A percentile compares a stretch with the other conserved stretches of the same genome.
These are phyloP conservation scores for Aspergillus glaucus DNA, from an alignment of 2,329 filamentous ascomycete species.

Conservation along the genomic window DNA sequence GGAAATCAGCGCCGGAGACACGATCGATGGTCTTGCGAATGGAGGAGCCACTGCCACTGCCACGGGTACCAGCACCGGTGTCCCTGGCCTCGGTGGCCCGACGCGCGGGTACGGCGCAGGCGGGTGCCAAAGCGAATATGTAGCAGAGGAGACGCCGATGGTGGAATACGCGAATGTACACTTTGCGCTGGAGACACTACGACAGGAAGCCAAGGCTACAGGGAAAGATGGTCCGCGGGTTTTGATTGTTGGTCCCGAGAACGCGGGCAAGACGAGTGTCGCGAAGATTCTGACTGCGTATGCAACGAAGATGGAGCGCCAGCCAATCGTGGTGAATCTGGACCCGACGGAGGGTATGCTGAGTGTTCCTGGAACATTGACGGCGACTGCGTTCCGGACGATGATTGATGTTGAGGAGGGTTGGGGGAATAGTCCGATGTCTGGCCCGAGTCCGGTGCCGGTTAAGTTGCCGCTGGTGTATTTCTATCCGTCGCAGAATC, in stretches of 20 bases:
- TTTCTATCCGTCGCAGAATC: slow-evolving; percentile 69
- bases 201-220: slow-evolving; percentile 53
- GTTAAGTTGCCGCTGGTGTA: slow-evolving; percentile 91
- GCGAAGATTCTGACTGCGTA: slow-evolving; percentile 72
- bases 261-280: slow-evolving; percentile 76
- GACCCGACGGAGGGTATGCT: slow-evolving; percentile 77
- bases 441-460: slow-evolving; percentile 77
- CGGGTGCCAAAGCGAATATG: slow-evolving; percentile 62
- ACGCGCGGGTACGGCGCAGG: slow-evolving; percentile 43
- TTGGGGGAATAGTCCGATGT: slow-evolving; percentile 86
- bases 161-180: slow-evolving; percentile 78
- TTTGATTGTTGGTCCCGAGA: slow-evolving; percentile 70
- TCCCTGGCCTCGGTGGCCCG: neutral
- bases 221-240: slow-evolving; percentile 66
- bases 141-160: slow-evolving; percentile 74
- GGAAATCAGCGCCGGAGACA: slow-evolving; percentile 61
- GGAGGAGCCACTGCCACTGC: slow-evolving; percentile 19
- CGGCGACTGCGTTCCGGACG: slow-evolving; percentile 77
- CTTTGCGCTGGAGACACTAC: slow-evolving; percentile 70
- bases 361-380: slow-evolving; percentile 72
- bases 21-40: slow-evolving; percentile 34
- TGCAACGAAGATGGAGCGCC: slow-evolving; percentile 64
- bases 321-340: slow-evolving; percentile 77
- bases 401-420: slow-evolving; percentile 83
- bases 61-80: slow-evolving; percentile 10